Percentiles rank a stretch among this genome's conserved stretches.
Evolutionary conservation across 371 early-diverging fungal genomes (phyloP).

Genomic region (Rhizopus delemar): DNA sequence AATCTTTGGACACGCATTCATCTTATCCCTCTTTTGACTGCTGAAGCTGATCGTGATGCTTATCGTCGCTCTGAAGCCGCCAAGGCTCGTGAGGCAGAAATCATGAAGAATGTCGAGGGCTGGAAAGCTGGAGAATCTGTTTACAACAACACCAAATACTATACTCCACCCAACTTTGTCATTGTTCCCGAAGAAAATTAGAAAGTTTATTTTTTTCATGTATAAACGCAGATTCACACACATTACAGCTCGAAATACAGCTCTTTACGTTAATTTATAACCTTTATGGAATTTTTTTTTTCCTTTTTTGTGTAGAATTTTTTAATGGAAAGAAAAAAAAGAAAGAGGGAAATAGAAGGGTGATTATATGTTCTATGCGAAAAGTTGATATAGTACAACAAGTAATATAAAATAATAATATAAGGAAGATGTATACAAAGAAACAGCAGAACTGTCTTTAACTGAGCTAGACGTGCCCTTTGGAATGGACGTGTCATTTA

Average conservation of each 20-base stretch:
- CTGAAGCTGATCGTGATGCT: slow-evolving; percentile 92
- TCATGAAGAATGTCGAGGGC: slow-evolving; percentile 85
- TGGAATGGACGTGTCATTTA: too few species aligned
- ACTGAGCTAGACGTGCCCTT: too few species aligned
- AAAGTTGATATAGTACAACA: slow-evolving; percentile 1
- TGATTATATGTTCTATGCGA: not conserved
- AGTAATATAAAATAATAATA: not conserved
- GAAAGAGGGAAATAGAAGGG: not conserved
- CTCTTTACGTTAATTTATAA: not conserved
- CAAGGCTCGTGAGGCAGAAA: slow-evolving; percentile 76
- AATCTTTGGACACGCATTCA: slow-evolving; percentile 92
- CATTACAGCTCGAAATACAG: too few species aligned
- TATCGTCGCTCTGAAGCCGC: slow-evolving; percentile 82
- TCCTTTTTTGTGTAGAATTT: not conserved
- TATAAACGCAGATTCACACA: not conserved
- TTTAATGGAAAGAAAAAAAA: not conserved
- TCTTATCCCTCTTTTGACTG: slow-evolving; percentile 86
- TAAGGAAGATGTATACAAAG: not conserved
- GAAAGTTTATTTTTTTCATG: slow-evolving; percentile 3
- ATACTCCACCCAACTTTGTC: slow-evolving; percentile 66
- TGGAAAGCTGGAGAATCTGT: slow-evolving; percentile 81
- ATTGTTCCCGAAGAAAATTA: slow-evolving; percentile 51
- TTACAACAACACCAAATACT: slow-evolving; percentile 80
- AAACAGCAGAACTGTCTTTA: slow-evolving; percentile 7
- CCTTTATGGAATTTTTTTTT: not conserved